Conservation (phyloP, 257 asterid species). For the Misopates orontium region DNA sequence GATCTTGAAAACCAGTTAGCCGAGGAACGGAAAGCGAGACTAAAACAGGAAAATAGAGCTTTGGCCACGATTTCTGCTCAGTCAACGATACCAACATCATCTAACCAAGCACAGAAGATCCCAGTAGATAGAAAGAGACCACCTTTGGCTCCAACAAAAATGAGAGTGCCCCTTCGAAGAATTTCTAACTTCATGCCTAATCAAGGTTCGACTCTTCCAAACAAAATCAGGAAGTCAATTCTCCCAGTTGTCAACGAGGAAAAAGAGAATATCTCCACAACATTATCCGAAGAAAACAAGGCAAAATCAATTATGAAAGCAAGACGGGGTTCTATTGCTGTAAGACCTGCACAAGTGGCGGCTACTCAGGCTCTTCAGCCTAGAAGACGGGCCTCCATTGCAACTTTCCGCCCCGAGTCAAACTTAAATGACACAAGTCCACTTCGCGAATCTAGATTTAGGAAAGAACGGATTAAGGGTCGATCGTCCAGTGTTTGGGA, state of each 20-base stretch:
- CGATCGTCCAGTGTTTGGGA: slow-evolving; percentile 74
- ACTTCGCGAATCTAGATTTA: not conserved
- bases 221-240: slow-evolving; percentile 46
- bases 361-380: too few species aligned
- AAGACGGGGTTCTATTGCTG: slow-evolving; percentile 71
- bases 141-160: slow-evolving; percentile 74
- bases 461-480: slow-evolving; percentile 54
- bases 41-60: slow-evolving; percentile 77
- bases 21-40: slow-evolving; percentile 77
- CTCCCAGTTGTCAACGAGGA: slow-evolving; percentile 58
- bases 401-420: too few species aligned
- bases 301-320: slow-evolving; percentile 47
- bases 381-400: too few species aligned
- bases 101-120: slow-evolving; percentile 50
- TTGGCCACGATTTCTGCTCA: slow-evolving; percentile 59
- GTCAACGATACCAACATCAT: slow-evolving; percentile 35
- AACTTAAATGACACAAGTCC: too few species aligned
- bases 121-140: slow-evolving; percentile 60
- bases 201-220: slow-evolving; percentile 16
- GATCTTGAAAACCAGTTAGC: slow-evolving; percentile 89
- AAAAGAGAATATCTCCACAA: slow-evolving; percentile 54
- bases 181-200: slow-evolving; percentile 53
- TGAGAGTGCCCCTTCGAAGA: slow-evolving; percentile 75
- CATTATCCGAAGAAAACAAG: slow-evolving; percentile 33
- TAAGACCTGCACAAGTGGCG: slow-evolving; percentile 38